These are phyloP conservation scores for Ophiostoma ulmi DNA, from an alignment of 2,329 filamentous ascomycete genomes.

Conservation along the genomic window DNA sequence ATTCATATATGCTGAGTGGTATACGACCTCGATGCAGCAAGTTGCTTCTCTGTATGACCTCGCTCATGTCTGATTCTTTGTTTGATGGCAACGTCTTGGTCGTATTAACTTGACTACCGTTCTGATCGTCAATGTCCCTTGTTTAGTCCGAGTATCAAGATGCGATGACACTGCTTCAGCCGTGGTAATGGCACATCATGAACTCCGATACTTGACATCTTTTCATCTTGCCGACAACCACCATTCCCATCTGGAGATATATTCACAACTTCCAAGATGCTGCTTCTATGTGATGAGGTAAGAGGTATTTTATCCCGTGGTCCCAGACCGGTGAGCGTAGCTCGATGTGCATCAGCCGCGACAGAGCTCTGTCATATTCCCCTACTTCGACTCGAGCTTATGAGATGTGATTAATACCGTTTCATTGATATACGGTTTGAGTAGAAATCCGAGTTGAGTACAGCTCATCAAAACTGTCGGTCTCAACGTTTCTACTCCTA, in stretches of 20 bases:
- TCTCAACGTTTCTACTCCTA: background rate
- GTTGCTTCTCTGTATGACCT: background rate
- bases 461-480: background rate
- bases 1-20: background rate
- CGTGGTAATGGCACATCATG: no score
- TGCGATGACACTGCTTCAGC: no score
- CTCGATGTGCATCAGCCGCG: background rate
- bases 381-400: background rate
- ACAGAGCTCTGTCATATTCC: background rate
- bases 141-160: no score
- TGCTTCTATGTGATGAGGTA: background rate
- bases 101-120: no score
- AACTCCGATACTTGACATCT: no score
- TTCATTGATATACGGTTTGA: background rate
- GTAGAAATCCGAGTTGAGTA: background rate
- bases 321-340: conserved; percentile 7
- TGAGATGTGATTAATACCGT: background rate
- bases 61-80: background rate
- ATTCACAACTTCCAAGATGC: background rate
- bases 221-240: background rate
- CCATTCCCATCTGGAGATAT: background rate
- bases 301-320: background rate
- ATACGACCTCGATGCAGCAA: background rate
- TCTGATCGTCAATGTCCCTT: background rate
- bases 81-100: no score